Evolutionary conservation across 306 rosid species (phyloP).

Genomic region (Begonia masoniana): DNA sequence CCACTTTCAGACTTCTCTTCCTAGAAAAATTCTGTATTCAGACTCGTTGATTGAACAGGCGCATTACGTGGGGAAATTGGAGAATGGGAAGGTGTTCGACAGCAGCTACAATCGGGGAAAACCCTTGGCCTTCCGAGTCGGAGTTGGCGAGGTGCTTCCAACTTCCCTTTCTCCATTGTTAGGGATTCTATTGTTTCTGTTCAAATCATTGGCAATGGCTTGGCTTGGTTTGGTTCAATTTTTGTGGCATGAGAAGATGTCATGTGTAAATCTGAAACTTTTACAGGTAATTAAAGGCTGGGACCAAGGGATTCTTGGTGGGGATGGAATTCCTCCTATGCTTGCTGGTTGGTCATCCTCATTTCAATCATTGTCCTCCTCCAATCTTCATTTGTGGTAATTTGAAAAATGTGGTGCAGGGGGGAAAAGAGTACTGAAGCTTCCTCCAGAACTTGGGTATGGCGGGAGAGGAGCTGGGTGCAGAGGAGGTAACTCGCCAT

Average conservation of each 20-base stretch:
- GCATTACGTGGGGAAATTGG: constrained; percentile 81
- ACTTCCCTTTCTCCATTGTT: not conserved
- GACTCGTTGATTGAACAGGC: constrained; percentile 27
- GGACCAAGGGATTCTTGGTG: constrained; percentile 91
- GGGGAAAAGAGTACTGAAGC: constrained; percentile 69
- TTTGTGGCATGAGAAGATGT: no score
- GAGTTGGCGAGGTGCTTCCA: constrained; percentile 78
- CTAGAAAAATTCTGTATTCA: no score
- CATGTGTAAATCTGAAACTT: not conserved
- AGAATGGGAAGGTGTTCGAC: constrained; percentile 78
- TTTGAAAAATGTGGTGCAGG: constrained; percentile 27
- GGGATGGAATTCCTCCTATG: constrained; percentile 92
- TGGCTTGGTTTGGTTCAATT: no score
- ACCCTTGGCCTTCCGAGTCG: constrained; percentile 74
- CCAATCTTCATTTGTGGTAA: not conserved
- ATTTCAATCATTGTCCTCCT: constrained; percentile 3
- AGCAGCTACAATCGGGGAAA: constrained; percentile 92
- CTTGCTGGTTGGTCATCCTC: constrained; percentile 45
- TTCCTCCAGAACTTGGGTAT: constrained; percentile 87
- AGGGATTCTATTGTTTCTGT: not conserved
- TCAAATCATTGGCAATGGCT: no score
- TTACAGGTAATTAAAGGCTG: constrained; percentile 90
- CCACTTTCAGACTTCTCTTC: no score
- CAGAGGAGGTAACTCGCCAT: constrained; percentile 46
- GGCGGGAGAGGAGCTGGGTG: constrained; percentile 95